Evolutionary conservation across 1,284 basidiomycete genomes (phyloP).

Genomic region (Gomphus bonarii): DNA sequence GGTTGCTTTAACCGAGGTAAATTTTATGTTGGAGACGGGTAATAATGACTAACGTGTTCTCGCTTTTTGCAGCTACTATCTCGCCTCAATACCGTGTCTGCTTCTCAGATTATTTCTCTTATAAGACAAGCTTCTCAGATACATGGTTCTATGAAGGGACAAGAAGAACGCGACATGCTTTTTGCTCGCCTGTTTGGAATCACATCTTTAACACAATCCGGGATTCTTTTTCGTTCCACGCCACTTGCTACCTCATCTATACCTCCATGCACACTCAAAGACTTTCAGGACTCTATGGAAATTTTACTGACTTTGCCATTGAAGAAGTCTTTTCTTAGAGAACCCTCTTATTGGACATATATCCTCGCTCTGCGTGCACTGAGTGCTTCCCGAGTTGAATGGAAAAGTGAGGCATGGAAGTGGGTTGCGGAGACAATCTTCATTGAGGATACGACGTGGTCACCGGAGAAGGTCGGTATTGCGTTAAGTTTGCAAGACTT

Average conservation of each 20-base stretch:
- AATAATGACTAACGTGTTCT: constrained; percentile 4
- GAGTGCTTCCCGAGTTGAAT: constrained; percentile 45
- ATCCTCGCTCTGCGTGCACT: constrained; percentile 54
- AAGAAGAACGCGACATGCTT: constrained; percentile 86
- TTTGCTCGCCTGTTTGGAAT: constrained; percentile 93
- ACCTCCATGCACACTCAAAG: constrained; percentile 43
- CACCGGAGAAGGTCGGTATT: constrained; percentile 83
- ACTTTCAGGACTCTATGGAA: constrained; percentile 54
- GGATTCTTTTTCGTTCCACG: constrained; percentile 55
- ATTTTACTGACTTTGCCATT: constrained; percentile 66
- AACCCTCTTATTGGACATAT: constrained; percentile 86
- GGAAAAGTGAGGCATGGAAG: constrained; percentile 63
- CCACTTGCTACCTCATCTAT: constrained; percentile 41
- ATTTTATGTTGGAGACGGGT: constrained; percentile 19
- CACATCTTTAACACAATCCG: constrained; percentile 72
- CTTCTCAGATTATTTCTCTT: constrained; percentile 64
- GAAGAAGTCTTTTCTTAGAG: constrained; percentile 85
- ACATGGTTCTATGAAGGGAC: constrained; percentile 68
- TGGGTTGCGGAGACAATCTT: constrained; percentile 44
- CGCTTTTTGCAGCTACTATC: constrained; percentile 55
- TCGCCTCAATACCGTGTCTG: constrained; percentile 70
- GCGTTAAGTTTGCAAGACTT: constrained; percentile 58
- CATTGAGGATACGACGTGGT: constrained; percentile 53
- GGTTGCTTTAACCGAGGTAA: constrained; percentile 88
- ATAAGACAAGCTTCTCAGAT: constrained; percentile 61